Percentiles rank a stretch among this genome's conserved stretches.
Conservation (phyloP, 2,329 filamentous ascomycete genomes). For the Trematosphaeria pertusa region DNA sequence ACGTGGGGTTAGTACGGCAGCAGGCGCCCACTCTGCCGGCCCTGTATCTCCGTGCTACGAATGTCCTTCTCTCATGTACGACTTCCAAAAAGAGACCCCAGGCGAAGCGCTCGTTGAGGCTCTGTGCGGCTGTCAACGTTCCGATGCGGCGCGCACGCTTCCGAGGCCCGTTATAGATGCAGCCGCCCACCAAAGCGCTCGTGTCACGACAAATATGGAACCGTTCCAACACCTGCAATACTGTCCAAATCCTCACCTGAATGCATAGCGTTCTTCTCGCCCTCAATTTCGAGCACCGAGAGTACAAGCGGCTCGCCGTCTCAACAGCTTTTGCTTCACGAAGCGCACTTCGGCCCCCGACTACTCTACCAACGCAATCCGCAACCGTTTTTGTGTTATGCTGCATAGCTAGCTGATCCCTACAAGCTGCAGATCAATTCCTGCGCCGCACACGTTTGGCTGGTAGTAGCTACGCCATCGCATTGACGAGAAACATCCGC, state of each 20-base stretch:
- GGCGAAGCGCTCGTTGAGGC: constrained; percentile 39
- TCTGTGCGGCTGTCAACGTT: constrained; percentile 29
- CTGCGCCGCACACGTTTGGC: no score
- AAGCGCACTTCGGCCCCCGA: neutral
- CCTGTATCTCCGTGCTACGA: constrained; percentile 18
- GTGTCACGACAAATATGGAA: constrained; percentile 33
- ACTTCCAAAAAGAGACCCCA: constrained; percentile 15
- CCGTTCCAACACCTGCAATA: neutral
- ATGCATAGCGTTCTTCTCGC: neutral
- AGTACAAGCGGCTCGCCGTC: neutral
- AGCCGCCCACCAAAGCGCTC: constrained; percentile 37
- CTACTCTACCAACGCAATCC: neutral
- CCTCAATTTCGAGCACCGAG: neutral
- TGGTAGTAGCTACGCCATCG: neutral
- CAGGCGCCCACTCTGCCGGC: constrained; percentile 10
- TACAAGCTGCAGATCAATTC: neutral
- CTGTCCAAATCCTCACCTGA: neutral
- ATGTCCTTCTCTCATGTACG: constrained; percentile 12
- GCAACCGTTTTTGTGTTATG: neutral
- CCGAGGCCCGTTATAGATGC: constrained; percentile 25
- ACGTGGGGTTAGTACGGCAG: constrained; percentile 12
- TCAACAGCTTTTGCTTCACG: neutral
- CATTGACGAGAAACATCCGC: neutral
- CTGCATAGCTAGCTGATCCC: neutral
- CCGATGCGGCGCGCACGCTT: constrained; percentile 31